Conservation (phyloP, 2,329 filamentous ascomycete species). For the Rhytidhysteron rufulum region DNA sequence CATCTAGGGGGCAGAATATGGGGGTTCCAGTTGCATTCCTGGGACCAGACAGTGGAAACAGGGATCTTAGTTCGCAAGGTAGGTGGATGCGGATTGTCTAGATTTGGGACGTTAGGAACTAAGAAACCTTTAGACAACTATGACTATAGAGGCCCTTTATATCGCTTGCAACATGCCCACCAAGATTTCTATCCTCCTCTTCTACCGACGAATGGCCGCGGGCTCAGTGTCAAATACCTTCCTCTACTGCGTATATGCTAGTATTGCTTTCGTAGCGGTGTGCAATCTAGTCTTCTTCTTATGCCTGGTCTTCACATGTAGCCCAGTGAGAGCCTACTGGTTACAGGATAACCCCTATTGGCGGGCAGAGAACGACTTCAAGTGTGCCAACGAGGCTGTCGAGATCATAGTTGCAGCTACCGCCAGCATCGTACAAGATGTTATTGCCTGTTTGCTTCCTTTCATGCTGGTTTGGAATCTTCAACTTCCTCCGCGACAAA, state of each 20-base stretch:
- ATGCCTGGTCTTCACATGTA: conserved; percentile 34
- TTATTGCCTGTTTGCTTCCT: conserved; percentile 40
- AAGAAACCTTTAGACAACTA: conserved; percentile 15
- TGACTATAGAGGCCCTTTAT: conserved; percentile 31
- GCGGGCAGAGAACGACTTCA: conserved; percentile 24
- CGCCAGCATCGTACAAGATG: conserved; percentile 37
- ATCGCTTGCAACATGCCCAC: conserved; percentile 23
- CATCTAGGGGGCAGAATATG: conserved; percentile 21
- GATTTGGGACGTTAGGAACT: conserved; percentile 5
- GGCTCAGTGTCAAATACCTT: conserved; percentile 33
- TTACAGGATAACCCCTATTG: conserved; percentile 32
- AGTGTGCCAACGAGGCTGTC: conserved; percentile 37
- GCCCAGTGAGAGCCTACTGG: conserved; percentile 40
- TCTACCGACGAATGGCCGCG: conserved; percentile 40
- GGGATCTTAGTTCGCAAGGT: conserved; percentile 21
- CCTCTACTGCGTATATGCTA: conserved; percentile 33
- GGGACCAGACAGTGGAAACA: conserved; percentile 26
- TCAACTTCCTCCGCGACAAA: conserved; percentile 40
- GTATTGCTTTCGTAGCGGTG: conserved; percentile 35
- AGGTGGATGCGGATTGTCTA: background rate
- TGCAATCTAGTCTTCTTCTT: conserved; percentile 38
- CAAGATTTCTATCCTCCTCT: conserved; percentile 34
- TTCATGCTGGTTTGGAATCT: conserved; percentile 44
- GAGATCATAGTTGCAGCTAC: conserved; percentile 36
- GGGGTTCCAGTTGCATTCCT: conserved; percentile 30